Evolutionary conservation across 2,329 filamentous ascomycete species (phyloP).

Genomic region (Aspergillus sp.): DNA sequence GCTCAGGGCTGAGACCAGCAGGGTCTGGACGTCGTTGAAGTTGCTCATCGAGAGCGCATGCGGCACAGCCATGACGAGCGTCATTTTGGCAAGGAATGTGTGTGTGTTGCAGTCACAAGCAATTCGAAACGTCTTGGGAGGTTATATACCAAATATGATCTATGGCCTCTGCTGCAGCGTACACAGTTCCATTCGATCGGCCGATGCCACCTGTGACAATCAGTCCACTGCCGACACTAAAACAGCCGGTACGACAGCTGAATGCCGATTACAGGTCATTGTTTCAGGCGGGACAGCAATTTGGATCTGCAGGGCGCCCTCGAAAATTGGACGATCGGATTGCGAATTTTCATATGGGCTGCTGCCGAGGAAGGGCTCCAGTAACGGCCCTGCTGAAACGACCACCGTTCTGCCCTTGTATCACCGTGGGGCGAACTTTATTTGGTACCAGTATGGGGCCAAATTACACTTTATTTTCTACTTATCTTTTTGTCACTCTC

Average conservation of each 20-base stretch:
- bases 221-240: too few relatives aligned
- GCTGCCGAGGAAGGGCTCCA: not conserved
- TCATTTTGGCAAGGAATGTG: not conserved
- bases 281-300: not conserved
- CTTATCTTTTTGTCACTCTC: too few relatives aligned
- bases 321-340: not conserved
- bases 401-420: not conserved
- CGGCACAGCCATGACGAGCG: constrained; percentile 12
- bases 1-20: constrained; percentile 9
- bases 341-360: not conserved
- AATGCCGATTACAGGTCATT: not conserved
- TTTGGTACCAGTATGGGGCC: too few relatives aligned
- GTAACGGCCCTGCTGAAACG: not conserved
- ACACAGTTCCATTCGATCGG: too few relatives aligned
- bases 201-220: too few relatives aligned
- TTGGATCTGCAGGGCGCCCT: not conserved
- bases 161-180: too few relatives aligned
- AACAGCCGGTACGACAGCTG: too few relatives aligned
- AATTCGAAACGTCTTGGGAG: not conserved
- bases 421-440: not conserved
- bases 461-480: too few relatives aligned
- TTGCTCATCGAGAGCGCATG: constrained; percentile 7
- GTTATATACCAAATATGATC: not conserved
- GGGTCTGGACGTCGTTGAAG: constrained; percentile 1
- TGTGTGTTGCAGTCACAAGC: not conserved